Percentiles rank a stretch among this genome's conserved stretches.
Conservation (phyloP, 306 rosid species). For the Rubus idaeus region DNA sequence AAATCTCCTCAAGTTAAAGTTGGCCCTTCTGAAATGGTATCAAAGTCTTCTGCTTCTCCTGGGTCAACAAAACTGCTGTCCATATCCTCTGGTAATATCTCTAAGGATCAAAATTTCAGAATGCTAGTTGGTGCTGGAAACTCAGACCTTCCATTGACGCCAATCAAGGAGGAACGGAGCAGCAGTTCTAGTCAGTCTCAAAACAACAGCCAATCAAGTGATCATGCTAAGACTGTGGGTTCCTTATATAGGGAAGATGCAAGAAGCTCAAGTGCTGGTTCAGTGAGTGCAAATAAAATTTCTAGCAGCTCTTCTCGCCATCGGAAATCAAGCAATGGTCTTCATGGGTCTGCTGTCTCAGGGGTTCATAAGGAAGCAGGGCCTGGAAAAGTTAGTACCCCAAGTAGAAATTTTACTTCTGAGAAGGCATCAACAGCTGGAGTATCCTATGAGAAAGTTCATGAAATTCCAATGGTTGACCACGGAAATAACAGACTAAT, state of each 20-base stretch:
- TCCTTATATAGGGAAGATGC: conserved; percentile 64
- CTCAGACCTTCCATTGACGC: conserved; percentile 56
- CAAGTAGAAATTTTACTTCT: conserved; percentile 36
- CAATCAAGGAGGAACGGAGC: conserved; percentile 81
- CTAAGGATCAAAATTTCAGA: conserved; percentile 50
- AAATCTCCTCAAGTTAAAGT: conserved; percentile 57
- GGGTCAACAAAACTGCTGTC: conserved; percentile 43
- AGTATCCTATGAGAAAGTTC: conserved; percentile 32
- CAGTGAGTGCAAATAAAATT: conserved; percentile 56
- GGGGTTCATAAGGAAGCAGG: conserved; percentile 52
- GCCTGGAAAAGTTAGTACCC: conserved; percentile 50
- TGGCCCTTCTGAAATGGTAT: conserved; percentile 46
- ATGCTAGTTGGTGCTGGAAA: conserved; percentile 38
- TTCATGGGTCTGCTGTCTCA: conserved; percentile 41
- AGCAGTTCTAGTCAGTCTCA: conserved; percentile 89
- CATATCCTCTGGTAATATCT: conserved; percentile 33
- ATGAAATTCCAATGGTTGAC: conserved; percentile 49
- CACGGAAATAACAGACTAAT: conserved; percentile 54
- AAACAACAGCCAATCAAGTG: conserved; percentile 80
- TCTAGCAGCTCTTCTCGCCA: conserved; percentile 67
- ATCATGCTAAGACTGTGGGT: conserved; percentile 64
- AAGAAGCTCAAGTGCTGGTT: conserved; percentile 67
- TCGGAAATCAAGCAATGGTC: conserved; percentile 60
- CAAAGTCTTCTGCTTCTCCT: conserved; percentile 50
- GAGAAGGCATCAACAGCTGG: conserved; percentile 39